Evolutionary conservation across 352 stramenopile species (phyloP).

Genomic region (Phytophthora hybrid): DNA sequence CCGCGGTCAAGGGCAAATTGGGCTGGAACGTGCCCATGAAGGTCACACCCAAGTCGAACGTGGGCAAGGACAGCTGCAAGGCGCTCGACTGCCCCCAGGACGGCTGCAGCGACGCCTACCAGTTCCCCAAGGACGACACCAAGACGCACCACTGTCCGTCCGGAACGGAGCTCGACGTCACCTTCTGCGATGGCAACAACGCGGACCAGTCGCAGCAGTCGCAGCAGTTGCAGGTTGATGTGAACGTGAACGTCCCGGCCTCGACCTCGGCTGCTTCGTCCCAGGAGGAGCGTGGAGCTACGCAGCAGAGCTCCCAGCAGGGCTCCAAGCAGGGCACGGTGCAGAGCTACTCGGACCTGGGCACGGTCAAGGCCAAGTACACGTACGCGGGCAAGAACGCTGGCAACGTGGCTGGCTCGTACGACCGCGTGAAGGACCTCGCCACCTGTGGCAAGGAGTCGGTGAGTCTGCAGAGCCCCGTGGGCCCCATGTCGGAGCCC

Average conservation of each 20-base stretch:
- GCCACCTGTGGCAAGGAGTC: constrained; percentile 45
- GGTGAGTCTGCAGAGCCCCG: constrained; percentile 53
- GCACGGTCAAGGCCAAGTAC: constrained; percentile 55
- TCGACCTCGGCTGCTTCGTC: constrained; percentile 11
- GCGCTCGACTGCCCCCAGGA: constrained; percentile 43
- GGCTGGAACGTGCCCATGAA: constrained; percentile 71
- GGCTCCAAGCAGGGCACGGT: constrained; percentile 14
- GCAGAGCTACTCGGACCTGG: constrained; percentile 40
- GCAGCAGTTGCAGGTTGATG: constrained; percentile 8
- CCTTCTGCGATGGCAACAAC: constrained; percentile 51
- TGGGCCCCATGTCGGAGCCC: constrained; percentile 69
- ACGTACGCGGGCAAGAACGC: constrained; percentile 60
- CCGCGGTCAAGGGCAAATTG: constrained; percentile 33
- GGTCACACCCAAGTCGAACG: constrained; percentile 46
- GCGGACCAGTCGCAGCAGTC: constrained; percentile 21
- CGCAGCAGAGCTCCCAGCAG: constrained; percentile 15
- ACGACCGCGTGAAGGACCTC: constrained; percentile 61
- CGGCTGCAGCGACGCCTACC: constrained; percentile 66
- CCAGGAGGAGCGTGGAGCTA: constrained; percentile 30
- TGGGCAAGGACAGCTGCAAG: constrained; percentile 38
- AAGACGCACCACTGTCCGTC: constrained; percentile 72
- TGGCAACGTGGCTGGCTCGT: constrained; percentile 58
- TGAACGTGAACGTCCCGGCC: not conserved
- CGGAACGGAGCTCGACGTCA: constrained; percentile 52
- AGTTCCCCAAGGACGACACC: constrained; percentile 63